Evolutionary conservation across 2,329 filamentous ascomycete genomes (phyloP), one percentile per base, ranked within the genome.

Genomic region (Microdochium trichocladiopsis): DNA sequence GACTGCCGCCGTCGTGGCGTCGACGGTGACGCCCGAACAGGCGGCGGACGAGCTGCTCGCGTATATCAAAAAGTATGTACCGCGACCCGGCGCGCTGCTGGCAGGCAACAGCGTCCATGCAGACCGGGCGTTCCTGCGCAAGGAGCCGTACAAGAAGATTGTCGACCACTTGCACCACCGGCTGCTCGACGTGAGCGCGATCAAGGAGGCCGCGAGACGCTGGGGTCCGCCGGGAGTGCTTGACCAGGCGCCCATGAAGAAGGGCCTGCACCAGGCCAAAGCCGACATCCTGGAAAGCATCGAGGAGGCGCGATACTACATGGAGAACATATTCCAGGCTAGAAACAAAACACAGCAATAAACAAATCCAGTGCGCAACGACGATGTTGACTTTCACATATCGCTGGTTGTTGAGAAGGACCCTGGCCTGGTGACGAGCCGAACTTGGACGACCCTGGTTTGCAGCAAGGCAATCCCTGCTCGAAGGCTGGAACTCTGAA

Each of bases 201-300:
- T 97, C 63, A 97, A 97, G 72, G 94, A 99, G 73, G 92, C 90
- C 22, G 88, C 86, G 18, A 81, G 83, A 57, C 79, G 93, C 47
- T 99, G 94, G 93, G 85, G 83, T 45, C 76, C 78, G 1, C 67
- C 74, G n/a, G 75, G 80, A 8, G 66, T 88, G 9, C 63, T 88
- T 55, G 72, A 74, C 52, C 73, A 75, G 47, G 83, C 81, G 25
- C 92, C 93, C 12, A 69, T 64, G 56, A 97, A 97, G 75, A 80
- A 80, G 65, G 83, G 81, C 36, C 73, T 84, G 50, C 94, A 99
- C 72, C 83, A 93, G 69, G 94, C 94, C 0, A 84, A 80, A 61
- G 84, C 90, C 52, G 94, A 99, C 69, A 96, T 99, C 53, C 69
- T 96, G 55, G 94, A 99, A 74, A 97, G 93, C 69, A 96, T 99